Evolutionary conservation across 495 filamentous ascomycete genomes (phyloP).

Genomic region (Talaromyces adpressus): DNA sequence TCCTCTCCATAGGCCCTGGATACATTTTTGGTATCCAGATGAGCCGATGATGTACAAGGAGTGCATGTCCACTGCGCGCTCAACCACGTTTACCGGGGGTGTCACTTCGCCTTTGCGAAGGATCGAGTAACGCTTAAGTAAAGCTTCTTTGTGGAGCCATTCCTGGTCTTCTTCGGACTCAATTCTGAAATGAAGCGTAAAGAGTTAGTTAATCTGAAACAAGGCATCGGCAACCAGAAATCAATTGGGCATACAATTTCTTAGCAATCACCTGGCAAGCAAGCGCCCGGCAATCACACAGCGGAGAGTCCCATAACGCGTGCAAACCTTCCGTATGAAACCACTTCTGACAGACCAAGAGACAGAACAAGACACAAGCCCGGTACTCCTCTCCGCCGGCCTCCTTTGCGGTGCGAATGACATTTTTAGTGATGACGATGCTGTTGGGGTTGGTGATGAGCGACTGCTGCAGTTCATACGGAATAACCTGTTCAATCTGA

Average conservation of each 20-base stretch:
- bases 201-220: not conserved
- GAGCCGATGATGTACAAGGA: constrained; percentile 80
- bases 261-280: constrained; percentile 98
- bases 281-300: constrained; percentile 68
- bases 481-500: constrained; percentile 80
- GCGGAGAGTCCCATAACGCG: constrained; percentile 86
- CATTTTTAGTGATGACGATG: constrained; percentile 69
- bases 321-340: constrained; percentile 72
- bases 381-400: constrained; percentile 72
- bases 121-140: constrained; percentile 90
- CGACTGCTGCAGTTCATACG: constrained; percentile 73
- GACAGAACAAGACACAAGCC: constrained; percentile 75
- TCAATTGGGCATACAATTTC: constrained; percentile 47
- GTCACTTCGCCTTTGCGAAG: constrained; percentile 64
- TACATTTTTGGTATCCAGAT: constrained; percentile 93
- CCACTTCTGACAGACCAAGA: constrained; percentile 87
- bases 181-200: constrained; percentile 43
- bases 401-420: constrained; percentile 68
- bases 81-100: constrained; percentile 74
- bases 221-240: constrained; percentile 8
- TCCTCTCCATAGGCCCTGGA: constrained; percentile 84
- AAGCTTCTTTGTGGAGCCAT: constrained; percentile 68
- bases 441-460: constrained; percentile 73
- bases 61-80: constrained; percentile 88
- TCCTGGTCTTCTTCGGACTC: constrained; percentile 70